phyloP scores from a whole-genome alignment of 164 flowering plant species.

The Macadamia integrifolia region DNA sequence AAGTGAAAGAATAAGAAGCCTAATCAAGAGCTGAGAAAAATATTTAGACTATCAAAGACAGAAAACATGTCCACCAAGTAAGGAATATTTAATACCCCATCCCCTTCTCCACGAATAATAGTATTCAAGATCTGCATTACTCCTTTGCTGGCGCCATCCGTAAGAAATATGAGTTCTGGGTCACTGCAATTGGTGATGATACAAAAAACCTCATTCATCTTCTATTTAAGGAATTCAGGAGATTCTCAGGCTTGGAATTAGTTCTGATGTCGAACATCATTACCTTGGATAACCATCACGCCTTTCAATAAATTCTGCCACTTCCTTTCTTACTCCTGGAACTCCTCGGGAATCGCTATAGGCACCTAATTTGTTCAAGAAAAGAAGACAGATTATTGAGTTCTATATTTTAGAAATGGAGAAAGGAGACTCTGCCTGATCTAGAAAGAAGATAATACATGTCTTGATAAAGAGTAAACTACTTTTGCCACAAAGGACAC shows the following conservation, averaged over 20 bases:
- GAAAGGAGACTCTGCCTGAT: background rate
- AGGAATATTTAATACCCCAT: conserved; percentile 60
- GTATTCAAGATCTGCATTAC: conserved; percentile 86
- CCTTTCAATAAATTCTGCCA: conserved; percentile 86
- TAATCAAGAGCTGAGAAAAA: background rate
- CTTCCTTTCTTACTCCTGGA: conserved; percentile 92
- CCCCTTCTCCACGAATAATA: conserved; percentile 61
- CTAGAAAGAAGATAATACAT: background rate
- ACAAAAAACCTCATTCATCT: conserved; percentile 14
- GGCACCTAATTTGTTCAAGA: conserved; percentile 53
- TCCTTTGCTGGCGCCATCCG: conserved; percentile 99
- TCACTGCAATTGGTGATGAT: conserved; percentile 47
- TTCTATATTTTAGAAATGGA: background rate
- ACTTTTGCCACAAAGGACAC: background rate
- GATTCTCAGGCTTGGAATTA: background rate
- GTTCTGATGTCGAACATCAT: conserved; percentile 8
- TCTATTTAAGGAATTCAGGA: conserved; percentile 1
- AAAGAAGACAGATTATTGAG: background rate
- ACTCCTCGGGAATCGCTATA: conserved; percentile 97
- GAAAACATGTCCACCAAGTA: background rate
- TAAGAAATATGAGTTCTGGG: conserved; percentile 94
- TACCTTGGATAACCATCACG: conserved; percentile 99
- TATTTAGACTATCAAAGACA: background rate
- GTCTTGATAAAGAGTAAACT: background rate
- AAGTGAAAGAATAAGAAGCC: background rate